Evolutionary conservation across 805 yeast genomes (phyloP).

Genomic region (Saccharomyces cerevisiae): DNA sequence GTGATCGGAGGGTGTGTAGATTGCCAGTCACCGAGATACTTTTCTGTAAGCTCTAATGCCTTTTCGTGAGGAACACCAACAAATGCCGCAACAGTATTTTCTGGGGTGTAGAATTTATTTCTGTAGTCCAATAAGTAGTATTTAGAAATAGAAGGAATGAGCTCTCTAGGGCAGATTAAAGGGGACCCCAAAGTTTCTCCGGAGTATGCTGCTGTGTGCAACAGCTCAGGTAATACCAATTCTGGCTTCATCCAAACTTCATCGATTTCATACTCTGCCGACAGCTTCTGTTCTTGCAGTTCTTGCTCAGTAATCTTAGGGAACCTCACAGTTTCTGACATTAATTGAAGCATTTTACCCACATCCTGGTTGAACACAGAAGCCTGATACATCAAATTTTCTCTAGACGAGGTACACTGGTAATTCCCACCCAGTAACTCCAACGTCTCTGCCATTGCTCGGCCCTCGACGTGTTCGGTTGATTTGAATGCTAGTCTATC

Average conservation of each 20-base stretch:
- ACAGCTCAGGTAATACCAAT: conserved; percentile 76
- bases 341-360: conserved; percentile 64
- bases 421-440: conserved; percentile 87
- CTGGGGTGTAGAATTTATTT: conserved; percentile 61
- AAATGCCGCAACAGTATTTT: conserved; percentile 75
- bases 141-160: conserved; percentile 47
- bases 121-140: conserved; percentile 54
- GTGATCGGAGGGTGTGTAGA: conserved; percentile 20
- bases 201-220: conserved; percentile 73
- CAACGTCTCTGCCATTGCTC: conserved; percentile 64
- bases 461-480: conserved; percentile 49
- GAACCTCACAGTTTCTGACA: conserved; percentile 67
- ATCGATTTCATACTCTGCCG: conserved; percentile 72
- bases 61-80: conserved; percentile 69
- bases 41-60: conserved; percentile 57
- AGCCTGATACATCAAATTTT: conserved; percentile 87
- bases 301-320: conserved; percentile 68
- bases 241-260: conserved; percentile 83
- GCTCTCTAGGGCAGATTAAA: conserved; percentile 67
- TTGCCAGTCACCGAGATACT: conserved; percentile 57
- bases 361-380: conserved; percentile 84
- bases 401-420: conserved; percentile 88
- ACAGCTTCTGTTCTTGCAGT: conserved; percentile 58
- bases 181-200: conserved; percentile 79
- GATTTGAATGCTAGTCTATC: conserved; percentile 83